These are phyloP conservation scores for Thelonectria blattea DNA, from an alignment of 2,329 filamentous ascomycete genomes.

Conservation along the genomic window DNA sequence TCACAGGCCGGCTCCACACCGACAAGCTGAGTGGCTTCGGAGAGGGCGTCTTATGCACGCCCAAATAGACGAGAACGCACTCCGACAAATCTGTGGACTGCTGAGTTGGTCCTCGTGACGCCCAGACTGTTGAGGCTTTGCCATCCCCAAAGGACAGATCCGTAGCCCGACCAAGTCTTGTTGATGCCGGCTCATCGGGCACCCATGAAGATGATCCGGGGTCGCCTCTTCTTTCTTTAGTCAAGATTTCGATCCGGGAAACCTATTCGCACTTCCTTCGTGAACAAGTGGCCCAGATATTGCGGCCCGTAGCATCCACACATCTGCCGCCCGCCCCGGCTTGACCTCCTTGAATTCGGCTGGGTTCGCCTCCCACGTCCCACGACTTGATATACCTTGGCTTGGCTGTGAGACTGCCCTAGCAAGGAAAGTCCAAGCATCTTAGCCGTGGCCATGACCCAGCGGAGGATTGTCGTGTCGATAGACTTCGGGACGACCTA, in stretches of 20 bases:
- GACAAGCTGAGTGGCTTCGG: slow-evolving; percentile 24
- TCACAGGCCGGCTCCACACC: slow-evolving; percentile 32
- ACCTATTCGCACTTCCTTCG: not conserved
- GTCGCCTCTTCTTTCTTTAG: slow-evolving; percentile 2
- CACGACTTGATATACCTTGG: slow-evolving; percentile 28
- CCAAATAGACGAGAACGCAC: slow-evolving; percentile 18
- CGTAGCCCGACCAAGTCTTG: no score
- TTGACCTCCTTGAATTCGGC: slow-evolving; percentile 21
- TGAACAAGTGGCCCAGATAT: slow-evolving; percentile 7
- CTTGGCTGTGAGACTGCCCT: slow-evolving; percentile 25
- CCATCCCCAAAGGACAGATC: slow-evolving; percentile 1
- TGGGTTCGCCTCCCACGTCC: slow-evolving; percentile 21
- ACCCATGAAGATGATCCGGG: slow-evolving; percentile 28
- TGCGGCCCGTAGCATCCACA: slow-evolving; percentile 9
- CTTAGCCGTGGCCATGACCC: slow-evolving; percentile 37
- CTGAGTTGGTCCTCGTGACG: slow-evolving; percentile 29
- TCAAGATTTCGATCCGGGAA: slow-evolving; percentile 1
- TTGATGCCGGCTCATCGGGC: slow-evolving; percentile 26
- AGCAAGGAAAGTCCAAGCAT: slow-evolving; percentile 21
- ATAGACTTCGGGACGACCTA: slow-evolving; percentile 65
- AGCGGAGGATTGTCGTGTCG: slow-evolving; percentile 55
- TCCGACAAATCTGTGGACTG: slow-evolving; percentile 19
- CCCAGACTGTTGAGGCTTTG: slow-evolving; percentile 24
- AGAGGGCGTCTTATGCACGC: slow-evolving; percentile 24
- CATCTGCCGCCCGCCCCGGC: slow-evolving; percentile 6